Base-by-base conservation (phyloP, 108 stramenopile species). In the Poteriospumella lacustris region DNA sequence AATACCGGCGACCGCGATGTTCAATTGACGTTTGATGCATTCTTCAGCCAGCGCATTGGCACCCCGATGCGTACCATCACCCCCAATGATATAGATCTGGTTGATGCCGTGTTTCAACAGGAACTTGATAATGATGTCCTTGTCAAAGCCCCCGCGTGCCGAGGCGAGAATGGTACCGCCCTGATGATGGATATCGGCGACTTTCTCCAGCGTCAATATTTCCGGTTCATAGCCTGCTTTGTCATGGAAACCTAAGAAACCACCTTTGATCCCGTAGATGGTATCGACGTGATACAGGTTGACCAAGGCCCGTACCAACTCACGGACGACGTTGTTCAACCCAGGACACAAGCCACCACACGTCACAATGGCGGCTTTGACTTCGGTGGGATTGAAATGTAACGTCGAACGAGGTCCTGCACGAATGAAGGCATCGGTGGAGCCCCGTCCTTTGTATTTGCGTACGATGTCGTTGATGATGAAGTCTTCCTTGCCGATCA, bases 321-420 rank as follows among this genome's bases (percentile, higher is more conserved):
- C 93, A 26, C 94, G 88, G 76, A 98, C 88, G 39, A 97, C 94
- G 86, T 94, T 95, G 85, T 98, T 98, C 42, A 98, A 83, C 2
- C 97, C 97, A 1, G 97, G 97, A 68, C 95, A 96, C 43, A 96
- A 76, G 2, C 94, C 95, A 43, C 97, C 97, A 85, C 96, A 97
- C 0, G 97, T 99, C 1, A 99, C 94, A 83, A 99, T 95, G 29
- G 94, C 96, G 0, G 95, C 96, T 79, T 91, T 91, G 2, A 94
- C 93, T 1, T 86, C 78, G 40, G 79, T 76, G 3, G 97, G 96
- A 76, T 93, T 84, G 81, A 98, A 98, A 83, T 96, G 95, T 33
- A 96, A 77, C 39, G 81, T 5, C 28, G 68, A 47, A 36, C 95
- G 83, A 0, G 97, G 95, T 2, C 94, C 94, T 29, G 94, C 94